A percentile compares a stretch with the other conserved stretches of the same genome.
Conservation (phyloP, 192 early-diverging fungal species). For the Entomortierella beljakovae region DNA sequence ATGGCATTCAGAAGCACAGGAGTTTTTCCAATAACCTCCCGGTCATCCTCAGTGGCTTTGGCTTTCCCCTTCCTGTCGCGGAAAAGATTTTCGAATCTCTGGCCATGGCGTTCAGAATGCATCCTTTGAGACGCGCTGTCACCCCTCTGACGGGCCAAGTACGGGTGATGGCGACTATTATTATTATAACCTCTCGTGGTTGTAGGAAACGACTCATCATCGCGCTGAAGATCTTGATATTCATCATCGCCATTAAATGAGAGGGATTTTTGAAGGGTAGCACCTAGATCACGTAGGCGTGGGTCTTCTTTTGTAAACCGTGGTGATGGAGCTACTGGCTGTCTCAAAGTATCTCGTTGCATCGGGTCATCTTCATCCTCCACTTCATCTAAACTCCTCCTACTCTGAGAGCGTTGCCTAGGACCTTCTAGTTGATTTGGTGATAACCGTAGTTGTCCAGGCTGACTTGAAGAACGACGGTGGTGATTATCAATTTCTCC, state of each 20-base stretch:
- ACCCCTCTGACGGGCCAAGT: conserved; percentile 10
- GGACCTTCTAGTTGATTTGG: conserved; percentile 32
- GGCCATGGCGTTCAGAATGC: not conserved
- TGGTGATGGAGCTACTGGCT: conserved; percentile 9
- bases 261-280: conserved; percentile 38
- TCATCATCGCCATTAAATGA: conserved; percentile 51
- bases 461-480: conserved; percentile 23
- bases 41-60: conserved; percentile 23
- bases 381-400: conserved; percentile 33
- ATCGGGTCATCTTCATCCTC: conserved; percentile 35
- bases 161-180: conserved; percentile 33
- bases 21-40: conserved; percentile 23
- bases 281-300: conserved; percentile 38
- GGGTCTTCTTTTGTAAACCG: conserved; percentile 29
- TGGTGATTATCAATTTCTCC: conserved; percentile 16
- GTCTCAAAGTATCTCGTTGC: conserved; percentile 19
- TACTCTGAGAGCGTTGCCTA: conserved; percentile 7
- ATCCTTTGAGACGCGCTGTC: conserved; percentile 16
- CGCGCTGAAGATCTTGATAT: conserved; percentile 14
- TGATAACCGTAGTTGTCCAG: conserved; percentile 23
- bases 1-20: conserved; percentile 44
- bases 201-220: conserved; percentile 5
- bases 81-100: conserved; percentile 24
- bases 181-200: not conserved
- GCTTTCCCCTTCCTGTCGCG: conserved; percentile 45